Conservation (phyloP, 345 rosid genomes). For the Physaria fendleri region DNA sequence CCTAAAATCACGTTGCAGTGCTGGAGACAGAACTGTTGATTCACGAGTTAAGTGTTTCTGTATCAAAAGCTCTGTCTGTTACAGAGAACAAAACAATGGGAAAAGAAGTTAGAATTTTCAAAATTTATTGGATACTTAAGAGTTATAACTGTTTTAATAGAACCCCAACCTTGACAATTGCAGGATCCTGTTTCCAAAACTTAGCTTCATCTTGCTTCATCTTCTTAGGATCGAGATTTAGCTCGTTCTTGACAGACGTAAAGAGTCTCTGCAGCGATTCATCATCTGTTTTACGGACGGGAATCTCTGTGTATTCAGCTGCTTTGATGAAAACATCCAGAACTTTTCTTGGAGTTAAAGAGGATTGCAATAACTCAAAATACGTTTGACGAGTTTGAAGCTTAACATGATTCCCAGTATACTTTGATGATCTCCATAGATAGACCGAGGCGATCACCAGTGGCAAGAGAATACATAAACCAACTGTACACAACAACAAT, state of each 20-base stretch:
- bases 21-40: slow-evolving; percentile 51
- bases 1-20: slow-evolving; percentile 65
- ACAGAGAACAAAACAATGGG: not conserved
- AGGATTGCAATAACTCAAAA: slow-evolving; percentile 70
- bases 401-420: slow-evolving; percentile 90
- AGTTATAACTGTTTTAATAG: not conserved
- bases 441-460: slow-evolving; percentile 81
- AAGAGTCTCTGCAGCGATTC: slow-evolving; percentile 84
- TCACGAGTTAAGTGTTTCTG: slow-evolving; percentile 88
- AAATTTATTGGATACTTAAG: not conserved
- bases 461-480: slow-evolving; percentile 89
- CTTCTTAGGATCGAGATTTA: slow-evolving; percentile 83
- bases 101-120: not conserved
- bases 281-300: slow-evolving; percentile 80
- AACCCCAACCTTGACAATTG: slow-evolving; percentile 60
- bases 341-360: slow-evolving; percentile 85
- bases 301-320: slow-evolving; percentile 89
- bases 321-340: slow-evolving; percentile 90
- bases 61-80: slow-evolving; percentile 85
- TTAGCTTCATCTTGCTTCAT: slow-evolving; percentile 97
- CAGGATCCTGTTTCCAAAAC: slow-evolving; percentile 95
- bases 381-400: slow-evolving; percentile 83
- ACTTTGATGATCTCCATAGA: slow-evolving; percentile 92
- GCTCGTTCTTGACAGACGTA: slow-evolving; percentile 73
- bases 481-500: slow-evolving; percentile 83